Base-by-base conservation (phyloP, 495 filamentous ascomycete genomes). In the Hyaloscypha bicolor region DNA sequence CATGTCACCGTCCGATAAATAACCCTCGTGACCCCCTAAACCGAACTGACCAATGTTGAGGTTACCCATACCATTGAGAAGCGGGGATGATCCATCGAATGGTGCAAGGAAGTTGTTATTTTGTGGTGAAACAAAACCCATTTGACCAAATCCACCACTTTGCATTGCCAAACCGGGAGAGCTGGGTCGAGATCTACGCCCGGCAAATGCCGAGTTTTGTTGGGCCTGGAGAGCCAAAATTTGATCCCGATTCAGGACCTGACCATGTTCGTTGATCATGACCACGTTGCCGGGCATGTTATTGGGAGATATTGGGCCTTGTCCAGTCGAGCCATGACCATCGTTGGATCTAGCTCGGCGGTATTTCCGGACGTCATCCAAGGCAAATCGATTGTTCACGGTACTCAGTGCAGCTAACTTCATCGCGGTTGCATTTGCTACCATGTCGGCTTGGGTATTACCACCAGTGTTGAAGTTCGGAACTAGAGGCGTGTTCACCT, bases 381-480 rank as follows among this genome's bases (percentile, higher is more conserved):
- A 83, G 42, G 96, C 94, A 74, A 99, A 97, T 22, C 95, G 91
- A 78, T 98, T 98, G 80, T 97, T 98, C 63, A 99, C 95, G 5
- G 95, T 99, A 12, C 94, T 97, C 45, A 99, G 81, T 22, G 95
- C 95, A 62, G 95, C 95, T 52, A 99, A 86, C 78, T 98, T 99
- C 95, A 99, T 99, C 19, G 95, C 95, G 11, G 95, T 98, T 9
- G 95, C 96, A 76, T 98, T 98, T 55, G 95, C 95, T 63, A 99
- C 92, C 94, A 99, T 97, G 72, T 99, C 96, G 19, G 94, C 95
- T 74, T 96, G 93, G 42, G 67, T 81, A 80, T 64, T 79, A 25
- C 55, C 70, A 81, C 67, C 79, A 82, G 81, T 73, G 78, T 87
- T 80, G 76, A 99, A 99, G 61, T 86, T 94, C 6, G 92, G 79